Evolutionary conservation across 176 grass and related monocot species (phyloP).

Genomic region (Rhynchospora pubera): DNA sequence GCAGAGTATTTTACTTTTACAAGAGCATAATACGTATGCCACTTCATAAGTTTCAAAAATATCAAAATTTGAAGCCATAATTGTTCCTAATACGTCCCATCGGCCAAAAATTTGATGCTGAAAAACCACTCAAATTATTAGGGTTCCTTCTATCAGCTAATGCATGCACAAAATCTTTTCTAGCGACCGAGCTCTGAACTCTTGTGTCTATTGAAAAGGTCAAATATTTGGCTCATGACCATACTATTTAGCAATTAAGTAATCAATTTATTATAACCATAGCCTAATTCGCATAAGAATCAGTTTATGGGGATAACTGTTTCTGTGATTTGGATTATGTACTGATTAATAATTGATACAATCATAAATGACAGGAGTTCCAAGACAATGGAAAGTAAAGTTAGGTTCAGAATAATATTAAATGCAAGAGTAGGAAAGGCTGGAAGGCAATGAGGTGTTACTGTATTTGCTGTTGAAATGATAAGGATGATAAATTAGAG

Average conservation of each 20-base stretch:
- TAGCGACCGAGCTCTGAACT: neutral
- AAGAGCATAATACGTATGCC: neutral
- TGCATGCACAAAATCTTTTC: neutral
- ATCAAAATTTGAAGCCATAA: neutral
- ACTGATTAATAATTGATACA: too few relatives aligned
- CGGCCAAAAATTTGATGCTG: neutral
- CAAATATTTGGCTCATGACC: neutral
- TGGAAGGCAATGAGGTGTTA: too few relatives aligned
- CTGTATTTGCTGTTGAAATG: neutral
- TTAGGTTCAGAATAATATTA: too few relatives aligned
- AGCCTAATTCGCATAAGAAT: too few relatives aligned
- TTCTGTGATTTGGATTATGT: too few relatives aligned
- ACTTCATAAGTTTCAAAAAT: neutral
- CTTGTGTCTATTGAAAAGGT: neutral
- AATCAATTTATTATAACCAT: too few relatives aligned
- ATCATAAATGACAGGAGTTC: too few relatives aligned
- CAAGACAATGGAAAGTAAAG: too few relatives aligned
- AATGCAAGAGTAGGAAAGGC: neutral
- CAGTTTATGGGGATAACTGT: too few relatives aligned
- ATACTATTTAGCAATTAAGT: too few relatives aligned
- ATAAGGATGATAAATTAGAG: neutral
- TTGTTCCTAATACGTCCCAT: neutral
- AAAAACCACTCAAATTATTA: neutral
- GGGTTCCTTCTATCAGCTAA: neutral
- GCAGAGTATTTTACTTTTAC: neutral